Evolutionary conservation across 2,329 filamentous ascomycete species (phyloP), one percentile per base, ranked within the genome.

Genomic region (Botrytis paeoniae): DNA sequence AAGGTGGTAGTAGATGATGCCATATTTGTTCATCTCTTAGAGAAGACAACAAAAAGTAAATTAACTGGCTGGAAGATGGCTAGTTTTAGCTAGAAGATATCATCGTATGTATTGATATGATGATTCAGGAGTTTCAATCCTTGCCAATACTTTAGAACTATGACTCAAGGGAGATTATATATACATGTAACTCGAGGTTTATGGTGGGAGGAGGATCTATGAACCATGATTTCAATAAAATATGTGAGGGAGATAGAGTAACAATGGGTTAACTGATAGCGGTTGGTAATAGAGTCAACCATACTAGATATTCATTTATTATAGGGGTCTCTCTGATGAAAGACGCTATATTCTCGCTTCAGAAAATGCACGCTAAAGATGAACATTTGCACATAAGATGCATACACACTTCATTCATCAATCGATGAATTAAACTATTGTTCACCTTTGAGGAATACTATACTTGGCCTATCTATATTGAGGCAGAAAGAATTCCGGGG

Each of bases 41-140:
- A 51, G 68, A 45, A 45, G 54, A 61, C 39, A n/a, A 60, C 41
- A 14, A 62, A 32, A 62, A 70, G 54, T 57, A 59, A 57, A 57
- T 57, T 2, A 37, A 45, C 29, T 59, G 48, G 48, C 37, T 69
- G 35, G 16, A 35, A 54, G 35, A 57, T 68, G 18, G 65, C 35
- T 57, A 32, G 25, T 41, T 69, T 69, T 43, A 69, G 65, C 48
- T 69, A 69, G 48, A 69, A 20, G n/a, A 57, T 57, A 43, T 69
- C 37, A 57, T 57, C 37, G 18, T 57, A 41, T 32, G 18, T 20
- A 69, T 57, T 32, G 43, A n/a, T 57, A 69, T 68, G 65, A 69
- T 69, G 37, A 43, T 32, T 41, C 16, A 65, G 12, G 35, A 35
- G 25, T 18, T 64, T 22, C 22, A 14, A 35, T n/a, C 32, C 32